Conservation (phyloP, 2,329 filamentous ascomycete species). For the Aureobasidium mangrovei region DNA sequence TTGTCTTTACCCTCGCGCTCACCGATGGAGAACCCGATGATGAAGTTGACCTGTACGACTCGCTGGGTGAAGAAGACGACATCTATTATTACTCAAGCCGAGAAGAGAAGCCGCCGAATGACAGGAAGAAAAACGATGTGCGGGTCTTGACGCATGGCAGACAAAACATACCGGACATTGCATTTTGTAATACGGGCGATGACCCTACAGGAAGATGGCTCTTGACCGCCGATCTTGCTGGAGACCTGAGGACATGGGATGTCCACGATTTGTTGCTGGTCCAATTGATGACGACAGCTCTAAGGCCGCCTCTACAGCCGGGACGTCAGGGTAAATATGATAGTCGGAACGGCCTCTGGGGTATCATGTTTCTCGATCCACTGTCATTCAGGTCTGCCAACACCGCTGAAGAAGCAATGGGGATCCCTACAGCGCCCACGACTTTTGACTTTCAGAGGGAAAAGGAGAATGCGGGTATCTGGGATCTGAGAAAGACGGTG, state of each 20-base stretch:
- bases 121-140: constrained; percentile 21
- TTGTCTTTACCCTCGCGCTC: constrained; percentile 52
- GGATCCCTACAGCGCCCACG: neutral
- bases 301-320: neutral
- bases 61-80: constrained; percentile 4
- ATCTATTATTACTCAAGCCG: neutral
- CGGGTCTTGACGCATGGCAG: constrained; percentile 20
- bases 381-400: constrained; percentile 25
- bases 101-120: neutral
- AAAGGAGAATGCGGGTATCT: constrained; percentile 15
- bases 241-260: constrained; percentile 42
- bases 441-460: neutral
- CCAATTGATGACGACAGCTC: constrained; percentile 1
- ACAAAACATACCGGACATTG: constrained; percentile 49
- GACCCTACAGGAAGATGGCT: constrained; percentile 50
- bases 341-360: constrained; percentile 28
- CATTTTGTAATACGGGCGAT: constrained; percentile 50
- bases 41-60: neutral
- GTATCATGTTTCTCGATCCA: constrained; percentile 30
- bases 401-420: constrained; percentile 11
- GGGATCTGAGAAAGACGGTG: constrained; percentile 25
- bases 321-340: constrained; percentile 17
- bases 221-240: constrained; percentile 48
- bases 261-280: constrained; percentile 19
- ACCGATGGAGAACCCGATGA: constrained; percentile 25